Conservation (phyloP, 2,329 filamentous ascomycete genomes). For the Sphaerulina musiva region DNA sequence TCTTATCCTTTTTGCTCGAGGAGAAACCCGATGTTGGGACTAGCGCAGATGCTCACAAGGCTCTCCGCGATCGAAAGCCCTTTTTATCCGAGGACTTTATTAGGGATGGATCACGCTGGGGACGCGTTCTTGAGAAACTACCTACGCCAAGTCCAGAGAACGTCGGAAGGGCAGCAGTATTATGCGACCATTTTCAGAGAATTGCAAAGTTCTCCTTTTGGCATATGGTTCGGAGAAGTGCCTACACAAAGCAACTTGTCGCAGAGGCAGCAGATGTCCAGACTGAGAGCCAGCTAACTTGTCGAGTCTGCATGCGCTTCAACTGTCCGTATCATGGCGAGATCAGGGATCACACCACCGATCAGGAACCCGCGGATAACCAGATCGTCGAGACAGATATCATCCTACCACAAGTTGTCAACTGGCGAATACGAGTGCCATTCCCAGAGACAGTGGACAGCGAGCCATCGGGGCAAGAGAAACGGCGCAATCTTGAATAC, state of each 20-base stretch:
- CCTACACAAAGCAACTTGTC: slow-evolving; percentile 15
- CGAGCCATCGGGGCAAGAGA: background rate
- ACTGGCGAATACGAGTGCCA: slow-evolving; percentile 26
- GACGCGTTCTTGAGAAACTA: slow-evolving; percentile 29
- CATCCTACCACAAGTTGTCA: slow-evolving; percentile 29
- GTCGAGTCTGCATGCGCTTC: slow-evolving; percentile 28
- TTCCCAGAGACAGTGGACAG: slow-evolving; percentile 18
- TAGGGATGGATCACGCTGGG: slow-evolving; percentile 30
- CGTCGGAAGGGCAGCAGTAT: slow-evolving; percentile 32
- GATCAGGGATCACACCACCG: slow-evolving; percentile 28
- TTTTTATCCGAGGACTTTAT: slow-evolving; percentile 33
- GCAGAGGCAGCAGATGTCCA: slow-evolving; percentile 2
- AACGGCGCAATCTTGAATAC: slow-evolving; percentile 11
- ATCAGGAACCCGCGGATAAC: slow-evolving; percentile 16
- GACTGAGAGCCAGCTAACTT: slow-evolving; percentile 21
- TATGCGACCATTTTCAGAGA: slow-evolving; percentile 35
- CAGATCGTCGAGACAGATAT: slow-evolving; percentile 28
- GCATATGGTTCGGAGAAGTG: slow-evolving; percentile 36
- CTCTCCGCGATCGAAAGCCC: slow-evolving; percentile 18
- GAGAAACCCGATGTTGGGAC: slow-evolving; percentile 20
- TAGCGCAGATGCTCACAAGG: slow-evolving; percentile 16
- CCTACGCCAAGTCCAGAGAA: slow-evolving; percentile 20
- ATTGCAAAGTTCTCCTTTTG: slow-evolving; percentile 36
- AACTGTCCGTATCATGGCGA: slow-evolving; percentile 40
- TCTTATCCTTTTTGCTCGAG: slow-evolving; percentile 39